phyloP scores from a whole-genome alignment of 306 rosid genomes.

The Corylus heterophylla region DNA sequence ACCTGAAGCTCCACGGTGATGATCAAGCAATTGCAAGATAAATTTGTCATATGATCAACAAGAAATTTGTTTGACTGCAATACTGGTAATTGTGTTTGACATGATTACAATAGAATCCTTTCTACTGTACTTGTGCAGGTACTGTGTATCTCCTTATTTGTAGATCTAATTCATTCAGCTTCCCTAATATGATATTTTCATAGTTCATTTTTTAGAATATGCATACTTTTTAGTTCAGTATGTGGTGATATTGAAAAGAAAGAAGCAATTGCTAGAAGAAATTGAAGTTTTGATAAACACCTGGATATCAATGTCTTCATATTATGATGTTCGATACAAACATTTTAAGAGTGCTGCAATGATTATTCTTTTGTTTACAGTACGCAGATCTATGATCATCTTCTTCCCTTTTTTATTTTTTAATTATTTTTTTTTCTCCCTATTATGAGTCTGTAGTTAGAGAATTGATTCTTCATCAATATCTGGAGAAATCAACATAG shows the following conservation, averaged over 20 bases:
- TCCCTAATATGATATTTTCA: neutral
- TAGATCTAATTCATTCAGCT: neutral
- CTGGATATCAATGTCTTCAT: neutral
- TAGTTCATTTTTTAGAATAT: neutral
- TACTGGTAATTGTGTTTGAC: neutral
- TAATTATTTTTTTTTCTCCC: no score
- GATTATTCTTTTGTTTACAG: neutral
- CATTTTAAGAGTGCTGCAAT: neutral
- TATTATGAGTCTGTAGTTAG: neutral
- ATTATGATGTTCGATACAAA: neutral
- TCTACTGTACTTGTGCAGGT: neutral
- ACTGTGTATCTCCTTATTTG: neutral
- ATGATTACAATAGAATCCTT: neutral
- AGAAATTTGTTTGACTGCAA: neutral
- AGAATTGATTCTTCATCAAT: neutral
- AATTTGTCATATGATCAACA: neutral
- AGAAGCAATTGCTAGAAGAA: neutral
- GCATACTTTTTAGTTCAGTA: neutral
- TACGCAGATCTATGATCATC: neutral
- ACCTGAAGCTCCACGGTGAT: neutral
- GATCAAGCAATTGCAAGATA: neutral
- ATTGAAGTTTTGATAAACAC: neutral
- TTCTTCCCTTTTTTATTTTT: no score
- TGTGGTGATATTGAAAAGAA: neutral
- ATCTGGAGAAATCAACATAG: neutral